Percentiles rank a stretch among this genome's conserved stretches.
phyloP scores from a whole-genome alignment of 1,284 basidiomycete genomes.

The Abortiporus biennis region DNA sequence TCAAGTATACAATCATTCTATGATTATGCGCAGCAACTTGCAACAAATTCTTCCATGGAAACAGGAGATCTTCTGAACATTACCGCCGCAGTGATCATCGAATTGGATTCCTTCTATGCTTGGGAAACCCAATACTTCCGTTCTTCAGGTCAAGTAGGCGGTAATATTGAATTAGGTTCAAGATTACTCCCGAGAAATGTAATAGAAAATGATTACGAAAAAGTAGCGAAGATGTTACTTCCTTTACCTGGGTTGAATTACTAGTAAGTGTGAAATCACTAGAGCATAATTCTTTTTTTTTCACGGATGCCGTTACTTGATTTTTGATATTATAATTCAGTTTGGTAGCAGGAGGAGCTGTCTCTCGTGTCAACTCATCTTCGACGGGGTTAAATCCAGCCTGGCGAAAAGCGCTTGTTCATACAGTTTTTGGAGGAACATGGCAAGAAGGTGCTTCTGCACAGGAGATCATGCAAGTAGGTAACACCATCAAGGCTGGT shows the following conservation, averaged over 20 bases:
- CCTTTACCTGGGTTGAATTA: conserved; percentile 11
- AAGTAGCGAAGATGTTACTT: conserved; percentile 25
- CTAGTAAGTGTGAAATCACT: conserved; percentile 18
- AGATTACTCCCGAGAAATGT: conserved; percentile 31
- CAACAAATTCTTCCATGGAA: conserved; percentile 10
- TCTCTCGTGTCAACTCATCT: conserved; percentile 27
- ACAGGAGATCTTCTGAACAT: conserved; percentile 14
- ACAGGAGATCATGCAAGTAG: conserved; percentile 20
- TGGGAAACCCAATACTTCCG: conserved; percentile 18
- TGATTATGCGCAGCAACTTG: conserved; percentile 19
- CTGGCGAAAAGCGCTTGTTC: conserved; percentile 33
- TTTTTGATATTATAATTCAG: too few relatives aligned
- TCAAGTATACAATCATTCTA: conserved; percentile 26
- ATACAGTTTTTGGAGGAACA: conserved; percentile 15
- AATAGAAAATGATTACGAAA: conserved; percentile 20
- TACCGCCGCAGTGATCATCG: conserved; percentile 9
- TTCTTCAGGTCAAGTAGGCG: conserved; percentile 9
- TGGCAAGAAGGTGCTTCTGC: conserved; percentile 29
- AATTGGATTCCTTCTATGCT: conserved; percentile 22
- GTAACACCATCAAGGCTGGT: conserved; percentile 20
- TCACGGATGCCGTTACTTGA: background rate
- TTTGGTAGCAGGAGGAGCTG: conserved; percentile 32
- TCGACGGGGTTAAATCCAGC: conserved; percentile 36
- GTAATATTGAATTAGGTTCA: conserved; percentile 25
- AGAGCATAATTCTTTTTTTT: conserved; percentile 6